Percentiles rank a stretch among this genome's conserved stretches.
Evolutionary conservation across 129 eudicot species (phyloP).

Genomic region (Pseudognaphalium luteoalbum): DNA sequence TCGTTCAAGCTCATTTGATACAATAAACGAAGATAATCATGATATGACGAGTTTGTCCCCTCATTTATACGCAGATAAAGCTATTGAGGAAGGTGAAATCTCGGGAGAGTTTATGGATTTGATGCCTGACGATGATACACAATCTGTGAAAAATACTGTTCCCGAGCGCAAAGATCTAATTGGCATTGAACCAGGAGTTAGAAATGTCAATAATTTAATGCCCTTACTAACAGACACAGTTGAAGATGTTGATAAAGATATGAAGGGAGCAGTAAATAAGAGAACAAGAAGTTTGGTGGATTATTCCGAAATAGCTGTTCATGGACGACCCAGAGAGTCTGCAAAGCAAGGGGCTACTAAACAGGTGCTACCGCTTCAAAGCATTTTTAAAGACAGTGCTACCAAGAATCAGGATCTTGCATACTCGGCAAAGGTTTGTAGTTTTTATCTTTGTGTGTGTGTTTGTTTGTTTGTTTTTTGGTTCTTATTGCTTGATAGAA

Average conservation of each 20-base stretch:
- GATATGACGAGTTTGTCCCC: constrained; percentile 20
- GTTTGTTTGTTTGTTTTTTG: neutral
- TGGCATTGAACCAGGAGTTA: constrained; percentile 26
- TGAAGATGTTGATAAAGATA: constrained; percentile 20
- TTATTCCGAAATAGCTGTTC: constrained; percentile 33
- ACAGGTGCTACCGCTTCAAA: constrained; percentile 26
- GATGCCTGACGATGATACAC: constrained; percentile 32
- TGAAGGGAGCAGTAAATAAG: constrained; percentile 19
- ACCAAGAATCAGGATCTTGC: constrained; percentile 37
- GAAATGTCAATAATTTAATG: constrained; percentile 13
- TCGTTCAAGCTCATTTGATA: constrained; percentile 15
- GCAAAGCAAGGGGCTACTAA: constrained; percentile 6
- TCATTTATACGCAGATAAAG: constrained; percentile 33
- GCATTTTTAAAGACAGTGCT: constrained; percentile 21
- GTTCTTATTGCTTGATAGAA: neutral
- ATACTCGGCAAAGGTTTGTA: constrained; percentile 39
- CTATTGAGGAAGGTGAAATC: constrained; percentile 70
- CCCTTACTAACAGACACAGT: neutral
- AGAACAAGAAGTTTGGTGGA: constrained; percentile 34
- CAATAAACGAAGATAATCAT: constrained; percentile 25
- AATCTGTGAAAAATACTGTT: constrained; percentile 22
- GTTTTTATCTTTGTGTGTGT: constrained; percentile 23
- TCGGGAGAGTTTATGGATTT: constrained; percentile 34
- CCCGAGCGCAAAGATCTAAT: constrained; percentile 25
- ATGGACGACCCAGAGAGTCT: neutral